phyloP scores from a whole-genome alignment of 306 rosid species.

The Dalbergia oliveri region DNA sequence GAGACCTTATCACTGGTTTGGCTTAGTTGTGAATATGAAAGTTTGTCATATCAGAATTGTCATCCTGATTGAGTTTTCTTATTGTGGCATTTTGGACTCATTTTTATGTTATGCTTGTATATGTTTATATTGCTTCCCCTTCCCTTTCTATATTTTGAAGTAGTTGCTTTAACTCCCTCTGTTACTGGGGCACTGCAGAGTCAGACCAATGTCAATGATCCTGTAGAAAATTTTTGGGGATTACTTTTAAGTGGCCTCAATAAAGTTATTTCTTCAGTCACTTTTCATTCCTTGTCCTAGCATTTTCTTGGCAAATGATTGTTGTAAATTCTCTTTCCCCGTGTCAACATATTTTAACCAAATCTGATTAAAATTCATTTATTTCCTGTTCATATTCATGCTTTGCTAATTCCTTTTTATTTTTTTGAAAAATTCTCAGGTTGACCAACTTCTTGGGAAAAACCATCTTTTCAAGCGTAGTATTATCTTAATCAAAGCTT shows the following conservation, averaged over 20 bases:
- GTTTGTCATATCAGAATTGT: too few relatives aligned
- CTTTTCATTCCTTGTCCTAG: not conserved
- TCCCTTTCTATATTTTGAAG: not conserved
- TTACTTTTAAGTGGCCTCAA: too few relatives aligned
- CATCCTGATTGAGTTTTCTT: not conserved
- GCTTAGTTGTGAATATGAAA: too few relatives aligned
- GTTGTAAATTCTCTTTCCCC: not conserved
- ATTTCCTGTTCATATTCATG: slow-evolving; percentile 10
- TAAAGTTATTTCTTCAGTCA: slow-evolving; percentile 9
- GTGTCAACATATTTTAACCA: not conserved
- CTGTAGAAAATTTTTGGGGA: too few relatives aligned
- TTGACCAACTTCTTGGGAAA: slow-evolving; percentile 62
- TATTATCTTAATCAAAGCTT: slow-evolving; percentile 71
- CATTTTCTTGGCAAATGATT: slow-evolving; percentile 5
- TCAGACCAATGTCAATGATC: too few relatives aligned
- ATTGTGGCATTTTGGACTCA: not conserved
- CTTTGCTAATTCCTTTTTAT: slow-evolving; percentile 25
- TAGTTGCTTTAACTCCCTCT: too few relatives aligned
- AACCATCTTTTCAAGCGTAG: slow-evolving; percentile 74
- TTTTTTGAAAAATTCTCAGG: slow-evolving; percentile 47
- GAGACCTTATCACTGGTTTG: too few relatives aligned
- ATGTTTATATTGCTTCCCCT: slow-evolving; percentile 28
- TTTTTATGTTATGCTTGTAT: slow-evolving; percentile 39
- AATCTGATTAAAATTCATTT: slow-evolving; percentile 19
- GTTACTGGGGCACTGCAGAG: too few relatives aligned